phyloP scores from a whole-genome alignment of 192 early-diverging fungal genomes.

The Coemansia sp. region DNA sequence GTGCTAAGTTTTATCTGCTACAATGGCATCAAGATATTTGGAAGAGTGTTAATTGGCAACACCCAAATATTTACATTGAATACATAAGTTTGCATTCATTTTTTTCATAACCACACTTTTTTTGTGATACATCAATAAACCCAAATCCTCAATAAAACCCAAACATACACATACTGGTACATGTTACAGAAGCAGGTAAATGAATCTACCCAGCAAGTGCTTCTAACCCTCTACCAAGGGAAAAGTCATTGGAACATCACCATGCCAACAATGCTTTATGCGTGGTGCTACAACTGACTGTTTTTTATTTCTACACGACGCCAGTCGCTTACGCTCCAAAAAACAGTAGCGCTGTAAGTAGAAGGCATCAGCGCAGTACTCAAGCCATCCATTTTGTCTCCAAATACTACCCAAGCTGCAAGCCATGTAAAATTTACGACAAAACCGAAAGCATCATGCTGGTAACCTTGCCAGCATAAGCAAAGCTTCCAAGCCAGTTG shows the following conservation, averaged over 20 bases:
- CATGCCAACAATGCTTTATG: not conserved
- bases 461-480: no score
- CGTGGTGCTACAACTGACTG: not conserved
- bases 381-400: not conserved
- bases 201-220: not conserved
- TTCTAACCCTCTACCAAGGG: not conserved
- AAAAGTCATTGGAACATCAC: not conserved
- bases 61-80: not conserved
- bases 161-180: not conserved
- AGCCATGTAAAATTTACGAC: not conserved
- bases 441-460: no score
- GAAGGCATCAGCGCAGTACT: not conserved
- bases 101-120: not conserved
- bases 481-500: not conserved
- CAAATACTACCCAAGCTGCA: not conserved
- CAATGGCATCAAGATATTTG: not conserved
- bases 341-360: not conserved
- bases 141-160: not conserved
- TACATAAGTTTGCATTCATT: not conserved
- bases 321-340: not conserved
- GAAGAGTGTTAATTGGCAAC: not conserved
- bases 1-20: not conserved
- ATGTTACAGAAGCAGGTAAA: not conserved
- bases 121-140: slow-evolving; percentile 1
- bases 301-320: not conserved